A percentile compares a stretch with the other conserved stretches of the same genome.
Evolutionary conservation across 73 alveolate species (phyloP).

Genomic region (Blepharisma stoltei): DNA sequence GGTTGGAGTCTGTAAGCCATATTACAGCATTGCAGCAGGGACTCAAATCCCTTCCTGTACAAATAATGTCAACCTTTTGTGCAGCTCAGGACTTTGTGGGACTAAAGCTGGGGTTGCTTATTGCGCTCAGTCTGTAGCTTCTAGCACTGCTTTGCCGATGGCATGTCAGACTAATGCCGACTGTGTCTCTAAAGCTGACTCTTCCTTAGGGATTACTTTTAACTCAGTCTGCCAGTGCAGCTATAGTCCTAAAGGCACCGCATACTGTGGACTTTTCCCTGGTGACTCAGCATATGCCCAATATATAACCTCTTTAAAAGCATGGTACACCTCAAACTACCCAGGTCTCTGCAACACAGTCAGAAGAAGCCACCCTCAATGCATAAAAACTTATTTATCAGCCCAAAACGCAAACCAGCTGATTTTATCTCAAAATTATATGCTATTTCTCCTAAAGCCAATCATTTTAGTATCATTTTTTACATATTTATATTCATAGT

Average conservation of each 20-base stretch:
- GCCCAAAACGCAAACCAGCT: background rate
- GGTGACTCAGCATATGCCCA: background rate
- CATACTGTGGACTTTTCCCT: background rate
- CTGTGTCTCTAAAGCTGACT: background rate
- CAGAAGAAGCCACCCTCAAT: background rate
- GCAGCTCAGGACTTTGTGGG: background rate
- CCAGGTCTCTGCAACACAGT: background rate
- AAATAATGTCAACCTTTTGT: background rate
- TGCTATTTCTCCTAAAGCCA: too few species aligned
- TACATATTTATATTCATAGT: too few species aligned
- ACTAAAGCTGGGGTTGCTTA: background rate
- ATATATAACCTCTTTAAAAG: background rate
- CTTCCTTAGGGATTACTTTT: background rate
- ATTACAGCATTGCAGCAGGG: background rate
- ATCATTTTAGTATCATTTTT: too few species aligned
- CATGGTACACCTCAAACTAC: background rate
- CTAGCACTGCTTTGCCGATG: background rate
- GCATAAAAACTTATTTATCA: background rate
- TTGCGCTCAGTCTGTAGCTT: background rate
- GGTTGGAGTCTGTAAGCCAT: background rate
- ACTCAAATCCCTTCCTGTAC: background rate
- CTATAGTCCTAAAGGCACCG: background rate
- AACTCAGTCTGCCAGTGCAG: slow-evolving; percentile 9
- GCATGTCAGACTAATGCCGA: background rate
- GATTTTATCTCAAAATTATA: background rate